Evolutionary conservation across 352 stramenopile species (phyloP), one percentile per base, ranked within the genome.

Genomic region (Globisporangium polare): DNA sequence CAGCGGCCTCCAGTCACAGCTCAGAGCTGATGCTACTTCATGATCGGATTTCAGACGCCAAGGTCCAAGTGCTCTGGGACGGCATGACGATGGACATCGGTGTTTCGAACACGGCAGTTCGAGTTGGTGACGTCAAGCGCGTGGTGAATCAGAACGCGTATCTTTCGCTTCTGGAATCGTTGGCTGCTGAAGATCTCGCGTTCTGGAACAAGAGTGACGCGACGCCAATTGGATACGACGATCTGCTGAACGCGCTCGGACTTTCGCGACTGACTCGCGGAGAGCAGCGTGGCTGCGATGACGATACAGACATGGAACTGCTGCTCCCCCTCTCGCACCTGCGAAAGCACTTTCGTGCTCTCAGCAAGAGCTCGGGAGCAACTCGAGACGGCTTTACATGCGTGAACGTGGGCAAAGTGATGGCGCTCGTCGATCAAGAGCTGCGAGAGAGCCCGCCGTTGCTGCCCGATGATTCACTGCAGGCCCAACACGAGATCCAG

Each of bases 21-120:
- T 35, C 8, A 15, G 29, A 49, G 52, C 18, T 58, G 24, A 12
- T 17, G 22, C 5, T 58, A 9, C 13, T 47, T 29, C 52, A 29
- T 6, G 27, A 27, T 35, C 35, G 9, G 26, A 13, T 45, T 31
- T 37, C 52, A 45, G 52, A 58, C 15, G 12, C 31, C 13, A 47
- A 58, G 31, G 22, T 49, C 31, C 52, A 58, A 58, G 52, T 45
- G 2, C 20, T 42, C 12, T 47, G 52, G 52, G 52, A 58, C 22
- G 52, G 52, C 18, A 35, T 58, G 29, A 43, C 31, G 1, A 58
- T 58, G 35, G 35, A 58, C 52, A 49, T 33, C 24, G 52, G 52
- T 13, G 31, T 58, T 5, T 58, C 52, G 5, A 58, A 58, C 35
- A 58, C 35, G 15, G 33, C 18, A 49, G 52, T 45, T 5, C 33